Base-by-base conservation (phyloP, 2,329 filamentous ascomycete species). In the Epichloe elymi region DNA sequence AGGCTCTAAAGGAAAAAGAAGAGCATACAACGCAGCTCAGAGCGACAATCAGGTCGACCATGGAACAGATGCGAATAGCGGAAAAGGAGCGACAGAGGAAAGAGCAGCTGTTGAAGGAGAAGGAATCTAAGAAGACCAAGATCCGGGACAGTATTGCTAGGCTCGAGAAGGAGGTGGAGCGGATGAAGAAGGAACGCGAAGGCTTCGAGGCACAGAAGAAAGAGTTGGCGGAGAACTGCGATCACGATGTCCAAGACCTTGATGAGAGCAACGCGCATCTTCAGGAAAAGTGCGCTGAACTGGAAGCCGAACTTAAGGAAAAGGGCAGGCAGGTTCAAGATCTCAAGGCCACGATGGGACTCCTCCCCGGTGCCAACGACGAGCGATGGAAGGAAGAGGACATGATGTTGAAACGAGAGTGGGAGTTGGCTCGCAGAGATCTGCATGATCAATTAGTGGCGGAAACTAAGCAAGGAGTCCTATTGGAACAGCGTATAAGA, bases 21-120 rank as follows among this genome's bases (percentile, higher is more conserved):
- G 88, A 94, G 60, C 86, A 83, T 48, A 96, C 88, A 46, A 83
- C 87, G 43, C 88, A 89, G 61, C 69, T 96, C 50, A 88, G 86
- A 61, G 85, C 85, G 55, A 84, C 91, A 62, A 83, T 94, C 49
- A 83, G 87, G 49, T 80, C 79, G 44, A 80, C 90, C 5, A 88
- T 94, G 65, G 82, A 88, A 49, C 76, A 86, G 56, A 95, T 94
- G 71, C 82, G 88, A 46, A 78, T 82, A 4, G 85, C 87, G 1
- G 85, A 94, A 62, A 86, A 85, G 56, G 84, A 86, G 54, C 86
- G 85, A 58, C 75, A 79, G 1, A 87, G 90, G 61, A 86, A 87
- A 61, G 88, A 96, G 61, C 82, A 82, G 59, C 60, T 76, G 8
- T 62, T 90, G 48, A 79, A 79, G 58, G 81, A 88, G 48, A 88